These are phyloP conservation scores for Theobroma cacao DNA, from an alignment of 345 rosid species.

Conservation along the genomic window DNA sequence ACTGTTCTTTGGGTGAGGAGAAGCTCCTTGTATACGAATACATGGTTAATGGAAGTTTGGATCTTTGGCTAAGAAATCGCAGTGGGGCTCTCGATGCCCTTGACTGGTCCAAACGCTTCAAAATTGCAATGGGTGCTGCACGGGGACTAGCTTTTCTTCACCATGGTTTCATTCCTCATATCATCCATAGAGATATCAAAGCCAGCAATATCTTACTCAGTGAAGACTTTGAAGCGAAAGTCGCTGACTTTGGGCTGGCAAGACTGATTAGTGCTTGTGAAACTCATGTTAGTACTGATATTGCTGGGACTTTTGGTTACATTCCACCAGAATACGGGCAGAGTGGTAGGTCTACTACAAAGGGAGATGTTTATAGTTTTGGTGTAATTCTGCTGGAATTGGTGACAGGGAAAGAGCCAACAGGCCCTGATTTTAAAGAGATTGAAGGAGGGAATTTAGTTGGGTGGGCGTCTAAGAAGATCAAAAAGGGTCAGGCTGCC, in stretches of 20 bases:
- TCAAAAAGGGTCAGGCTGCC: constrained; percentile 51
- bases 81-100: constrained; percentile 63
- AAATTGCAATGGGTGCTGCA: constrained; percentile 76
- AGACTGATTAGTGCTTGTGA: constrained; percentile 90
- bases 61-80: constrained; percentile 73
- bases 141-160: constrained; percentile 82
- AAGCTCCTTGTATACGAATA: constrained; percentile 90
- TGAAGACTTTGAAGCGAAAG: constrained; percentile 77
- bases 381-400: constrained; percentile 87
- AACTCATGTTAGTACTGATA: constrained; percentile 83
- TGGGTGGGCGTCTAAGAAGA: constrained; percentile 80
- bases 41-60: constrained; percentile 88
- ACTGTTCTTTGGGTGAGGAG: constrained; percentile 78
- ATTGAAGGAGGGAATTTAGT: constrained; percentile 92
- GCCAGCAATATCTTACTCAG: constrained; percentile 82
- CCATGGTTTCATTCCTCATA: constrained; percentile 85
- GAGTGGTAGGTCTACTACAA: constrained; percentile 69
- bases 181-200: constrained; percentile 89
- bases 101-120: constrained; percentile 75
- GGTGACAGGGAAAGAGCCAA: constrained; percentile 90
- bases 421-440: constrained; percentile 90
- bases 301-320: constrained; percentile 85
- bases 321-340: constrained; percentile 97
- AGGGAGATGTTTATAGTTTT: constrained; percentile 89
- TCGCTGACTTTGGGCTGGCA: constrained; percentile 89